Evolutionary conservation across 305 asterid genomes (phyloP).

Genomic region (Solanum hybrid): DNA sequence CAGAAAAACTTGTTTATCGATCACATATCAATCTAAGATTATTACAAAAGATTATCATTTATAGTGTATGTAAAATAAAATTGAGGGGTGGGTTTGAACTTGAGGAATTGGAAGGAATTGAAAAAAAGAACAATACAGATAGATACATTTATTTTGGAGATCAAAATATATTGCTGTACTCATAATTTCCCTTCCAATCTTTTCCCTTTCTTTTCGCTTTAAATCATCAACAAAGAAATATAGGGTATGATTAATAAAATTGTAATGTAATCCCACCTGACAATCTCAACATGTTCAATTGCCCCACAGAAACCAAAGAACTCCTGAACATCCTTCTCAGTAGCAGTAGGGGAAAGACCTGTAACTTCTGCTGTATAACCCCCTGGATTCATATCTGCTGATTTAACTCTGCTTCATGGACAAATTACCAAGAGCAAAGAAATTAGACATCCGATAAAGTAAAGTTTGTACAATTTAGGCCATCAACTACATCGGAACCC

Average conservation of each 20-base stretch:
- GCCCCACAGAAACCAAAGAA: conserved; percentile 85
- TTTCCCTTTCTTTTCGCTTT: background rate
- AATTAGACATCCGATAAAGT: background rate
- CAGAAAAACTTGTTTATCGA: background rate
- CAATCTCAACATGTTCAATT: conserved; percentile 77
- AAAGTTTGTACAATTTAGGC: background rate
- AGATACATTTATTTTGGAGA: background rate
- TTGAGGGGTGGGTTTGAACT: background rate
- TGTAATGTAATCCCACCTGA: conserved; percentile 41
- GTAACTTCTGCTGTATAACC: conserved; percentile 77
- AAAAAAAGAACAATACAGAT: background rate
- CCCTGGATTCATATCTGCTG: conserved; percentile 49
- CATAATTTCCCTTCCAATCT: background rate
- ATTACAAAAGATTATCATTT: background rate
- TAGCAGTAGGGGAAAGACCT: conserved; percentile 60
- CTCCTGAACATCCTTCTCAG: conserved; percentile 75
- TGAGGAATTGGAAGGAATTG: background rate
- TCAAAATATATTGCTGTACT: background rate
- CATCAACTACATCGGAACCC: background rate
- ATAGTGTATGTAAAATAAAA: background rate
- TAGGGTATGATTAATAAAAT: background rate
- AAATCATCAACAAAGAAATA: background rate
- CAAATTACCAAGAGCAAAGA: background rate
- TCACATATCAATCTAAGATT: background rate
- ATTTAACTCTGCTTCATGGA: background rate